phyloP scores from a whole-genome alignment of 441 rosid species.

The Euphorbia schlechtendalii region DNA sequence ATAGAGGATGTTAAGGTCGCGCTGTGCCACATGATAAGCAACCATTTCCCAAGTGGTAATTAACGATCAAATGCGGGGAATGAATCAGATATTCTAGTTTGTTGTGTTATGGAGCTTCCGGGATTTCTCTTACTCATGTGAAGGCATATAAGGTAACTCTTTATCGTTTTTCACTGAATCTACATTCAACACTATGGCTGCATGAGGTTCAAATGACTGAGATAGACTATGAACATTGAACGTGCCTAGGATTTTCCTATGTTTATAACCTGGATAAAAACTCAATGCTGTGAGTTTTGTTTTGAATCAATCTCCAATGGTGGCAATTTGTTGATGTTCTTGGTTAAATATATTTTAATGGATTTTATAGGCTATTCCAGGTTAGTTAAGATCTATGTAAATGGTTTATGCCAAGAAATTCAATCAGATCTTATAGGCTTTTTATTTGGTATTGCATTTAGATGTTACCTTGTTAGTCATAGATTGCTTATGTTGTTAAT shows the following conservation, averaged over 20 bases:
- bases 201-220: not conserved
- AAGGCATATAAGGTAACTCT: slow-evolving; percentile 56
- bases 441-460: no score
- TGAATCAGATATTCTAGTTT: slow-evolving; percentile 55
- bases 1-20: slow-evolving; percentile 59
- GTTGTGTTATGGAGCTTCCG: slow-evolving; percentile 76
- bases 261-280: not conserved
- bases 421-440: no score
- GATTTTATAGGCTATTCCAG: no score
- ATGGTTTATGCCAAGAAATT: no score
- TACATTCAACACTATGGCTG: not conserved
- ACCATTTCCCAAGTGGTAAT: slow-evolving; percentile 55
- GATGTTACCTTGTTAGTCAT: no score
- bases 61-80: slow-evolving; percentile 62
- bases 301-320: no score
- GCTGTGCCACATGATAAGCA: slow-evolving; percentile 49
- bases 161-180: not conserved
- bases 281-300: no score
- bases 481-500: no score
- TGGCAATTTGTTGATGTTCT: no score
- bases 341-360: no score
- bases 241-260: not conserved
- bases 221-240: not conserved
- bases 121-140: slow-evolving; percentile 49
- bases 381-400: no score